phyloP scores from a whole-genome alignment of 305 asterid genomes.

The Fraxinus floribunda region DNA sequence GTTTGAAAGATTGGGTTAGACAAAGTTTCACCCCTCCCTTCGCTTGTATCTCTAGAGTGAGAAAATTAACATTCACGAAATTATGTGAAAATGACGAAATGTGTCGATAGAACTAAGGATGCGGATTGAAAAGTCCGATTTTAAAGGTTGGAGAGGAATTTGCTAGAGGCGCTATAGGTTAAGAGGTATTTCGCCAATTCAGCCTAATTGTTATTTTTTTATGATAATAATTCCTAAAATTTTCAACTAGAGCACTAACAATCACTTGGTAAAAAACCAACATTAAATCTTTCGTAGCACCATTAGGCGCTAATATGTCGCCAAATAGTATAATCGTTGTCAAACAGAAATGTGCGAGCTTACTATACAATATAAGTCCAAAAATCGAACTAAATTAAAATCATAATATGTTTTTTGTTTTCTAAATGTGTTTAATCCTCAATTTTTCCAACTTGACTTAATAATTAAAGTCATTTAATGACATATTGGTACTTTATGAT shows the following conservation, averaged over 20 bases:
- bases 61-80: neutral
- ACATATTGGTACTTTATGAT: neutral
- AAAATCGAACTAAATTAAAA: neutral
- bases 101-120: neutral
- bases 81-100: too few relatives aligned
- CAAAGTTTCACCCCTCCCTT: neutral
- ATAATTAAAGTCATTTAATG: neutral
- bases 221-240: neutral
- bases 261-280: too few relatives aligned
- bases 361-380: neutral
- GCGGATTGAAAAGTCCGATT: neutral
- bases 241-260: neutral
- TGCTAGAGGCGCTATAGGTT: neutral
- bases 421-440: neutral
- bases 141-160: neutral
- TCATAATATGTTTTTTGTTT: too few relatives aligned
- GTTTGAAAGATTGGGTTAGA: neutral
- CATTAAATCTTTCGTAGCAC: neutral
- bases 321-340: neutral
- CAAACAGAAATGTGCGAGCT: neutral
- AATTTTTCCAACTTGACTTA: neutral
- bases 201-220: too few relatives aligned
- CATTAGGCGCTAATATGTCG: neutral
- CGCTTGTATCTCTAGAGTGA: neutral
- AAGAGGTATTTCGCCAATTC: neutral